Percentiles rank a stretch among this genome's conserved stretches.
Evolutionary conservation across 2,329 filamentous ascomycete genomes (phyloP).

Genomic region (Cordyceps militaris): DNA sequence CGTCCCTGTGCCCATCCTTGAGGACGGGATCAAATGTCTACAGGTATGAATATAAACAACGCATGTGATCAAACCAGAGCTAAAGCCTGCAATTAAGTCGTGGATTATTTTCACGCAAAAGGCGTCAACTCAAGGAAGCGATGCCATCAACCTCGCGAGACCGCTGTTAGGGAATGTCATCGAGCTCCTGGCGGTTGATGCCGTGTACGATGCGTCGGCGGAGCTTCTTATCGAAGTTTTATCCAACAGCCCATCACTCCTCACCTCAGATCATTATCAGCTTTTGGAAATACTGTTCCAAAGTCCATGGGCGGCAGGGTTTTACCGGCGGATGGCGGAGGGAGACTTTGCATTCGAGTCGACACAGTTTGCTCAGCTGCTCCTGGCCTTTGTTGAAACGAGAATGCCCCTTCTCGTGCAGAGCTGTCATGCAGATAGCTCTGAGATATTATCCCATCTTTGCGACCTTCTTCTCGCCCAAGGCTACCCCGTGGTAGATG

Average conservation of each 20-base stretch:
- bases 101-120: conserved; percentile 71
- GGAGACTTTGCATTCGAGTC: conserved; percentile 59
- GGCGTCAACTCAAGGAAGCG: conserved; percentile 48
- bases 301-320: conserved; percentile 50
- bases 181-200: conserved; percentile 50
- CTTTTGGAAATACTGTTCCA: conserved; percentile 53
- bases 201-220: conserved; percentile 52
- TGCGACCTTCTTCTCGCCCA: conserved; percentile 58
- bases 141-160: conserved; percentile 52
- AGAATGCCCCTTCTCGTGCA: conserved; percentile 54
- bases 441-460: conserved; percentile 50
- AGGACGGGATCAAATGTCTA: conserved; percentile 53
- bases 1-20: conserved; percentile 32
- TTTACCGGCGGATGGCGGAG: conserved; percentile 47
- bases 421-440: conserved; percentile 40
- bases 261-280: conserved; percentile 51
- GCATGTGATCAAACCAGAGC: conserved; percentile 21
- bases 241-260: conserved; percentile 56
- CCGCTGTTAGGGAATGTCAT: conserved; percentile 54
- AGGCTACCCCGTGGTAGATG: conserved; percentile 63
- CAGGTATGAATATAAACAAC: conserved; percentile 42
- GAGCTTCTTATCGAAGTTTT: conserved; percentile 61
- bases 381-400: conserved; percentile 63
- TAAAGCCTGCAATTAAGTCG: conserved; percentile 36
- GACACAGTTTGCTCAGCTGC: conserved; percentile 57